Base-by-base conservation (phyloP, 768 basidiomycete species). In the Leccinum subgranulosum region DNA sequence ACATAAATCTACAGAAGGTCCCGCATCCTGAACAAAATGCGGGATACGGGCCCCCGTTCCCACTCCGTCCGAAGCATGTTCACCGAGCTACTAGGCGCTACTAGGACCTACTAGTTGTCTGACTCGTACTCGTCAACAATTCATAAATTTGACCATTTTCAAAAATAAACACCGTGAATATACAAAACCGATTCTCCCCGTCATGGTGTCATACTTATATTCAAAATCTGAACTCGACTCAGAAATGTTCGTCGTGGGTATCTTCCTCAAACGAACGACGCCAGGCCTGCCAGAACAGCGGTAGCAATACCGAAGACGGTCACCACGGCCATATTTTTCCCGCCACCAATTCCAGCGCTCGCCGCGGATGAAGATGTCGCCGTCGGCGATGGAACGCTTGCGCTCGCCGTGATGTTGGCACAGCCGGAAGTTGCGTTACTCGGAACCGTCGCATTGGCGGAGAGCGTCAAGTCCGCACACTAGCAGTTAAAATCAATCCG, bases 401-500 rank as follows among this genome's bases (percentile, higher is more conserved):
- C 21, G 54, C 51, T 60, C 15, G 70, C 55, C 27, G 70, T 72
- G 31, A 73, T 62, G 52, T 74, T 78, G 15, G 71, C 53, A 67
- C 79, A 78, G 12, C 51, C 41, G 19, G 63, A 61, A 3, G 69
- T 66, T 31, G 75, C 66, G 55, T 74, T 79, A 33, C 79, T 73
- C 1, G 84, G 78, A 31, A 84, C 73, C 17, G 75, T 79, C 60
- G 77, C 76, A 64, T 69, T 79, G 19, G 75, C 79, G 43, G 84
- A 80, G 31, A 95, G 74, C 19, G 86, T 85, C 63, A 94, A 70
- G 73, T 94, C 93, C 36, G 92, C 81, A 67, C 92, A 94, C 88
- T 93, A 65, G 12, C 51, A 10, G 15, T 59, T 49, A 36, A 36
- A 17, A 23, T 60, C 3, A 28, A 36, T 27, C 43, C 50, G 15